Evolutionary conservation across 208 protist genomes (phyloP), one percentile per base, ranked within the genome.

Genomic region (Balamuthia mandrillaris): DNA sequence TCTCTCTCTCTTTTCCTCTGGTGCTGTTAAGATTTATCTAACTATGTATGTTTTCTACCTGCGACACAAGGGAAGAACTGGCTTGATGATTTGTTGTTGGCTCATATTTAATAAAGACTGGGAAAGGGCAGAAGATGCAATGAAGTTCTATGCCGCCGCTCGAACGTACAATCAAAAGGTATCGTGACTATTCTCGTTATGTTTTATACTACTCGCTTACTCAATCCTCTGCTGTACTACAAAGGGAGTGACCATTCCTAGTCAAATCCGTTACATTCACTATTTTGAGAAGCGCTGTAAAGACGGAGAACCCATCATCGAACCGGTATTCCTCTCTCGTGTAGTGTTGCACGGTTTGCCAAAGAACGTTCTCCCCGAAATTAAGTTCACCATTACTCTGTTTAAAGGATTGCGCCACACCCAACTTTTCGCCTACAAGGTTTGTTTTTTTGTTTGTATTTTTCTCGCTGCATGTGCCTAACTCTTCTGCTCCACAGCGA

Each of bases 61-160:
- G n/a, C n/a, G n/a, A n/a, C n/a, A 6, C n/a, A 18, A 68, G 60
- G 63, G 63, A 5, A 33, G 63, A 45, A 72, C 63, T 33, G 63
- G 63, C 5, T 41, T 72, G 7, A 72, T 72, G 63, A 72, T 72
- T 16, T 72, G 63, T 27, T 72, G 63, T 33, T 72, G 63, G 63
- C 37, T 72, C 10, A 18, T 72, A 5, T 72, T 35, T 27, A 72
- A 39, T 21, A 24, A 24, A 21, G 35, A 72, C 10, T 72, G 63
- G 63, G 29, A 39, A 21, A 14, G n/a, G 3, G 63, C 63, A 5
- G 35, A 72, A 1, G 63, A 33, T 4, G 63, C 63, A 10, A 14
- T 72, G n/a, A 39, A 27, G 63, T 72, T 37, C 33, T 72, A 72
- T 24, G 63, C 63, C 4, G 63, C 63, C 63, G 21, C 16, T 18